These are phyloP conservation scores for Metschnikowia baotianmanensis DNA, from an alignment of 805 yeast species.

Conservation along the genomic window DNA sequence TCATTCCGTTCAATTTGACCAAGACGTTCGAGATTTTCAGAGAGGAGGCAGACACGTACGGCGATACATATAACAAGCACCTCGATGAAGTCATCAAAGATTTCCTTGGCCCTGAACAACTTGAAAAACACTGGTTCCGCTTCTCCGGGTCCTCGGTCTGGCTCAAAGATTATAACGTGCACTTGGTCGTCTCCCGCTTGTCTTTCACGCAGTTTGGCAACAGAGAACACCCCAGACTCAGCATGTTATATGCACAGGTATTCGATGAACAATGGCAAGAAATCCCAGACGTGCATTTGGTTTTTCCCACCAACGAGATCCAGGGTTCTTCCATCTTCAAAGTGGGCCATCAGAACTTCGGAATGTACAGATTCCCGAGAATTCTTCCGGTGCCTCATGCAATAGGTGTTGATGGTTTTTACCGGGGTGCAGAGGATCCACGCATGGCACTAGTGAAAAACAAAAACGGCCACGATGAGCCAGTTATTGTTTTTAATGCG, in stretches of 20 bases:
- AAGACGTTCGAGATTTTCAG: slow-evolving; percentile 4
- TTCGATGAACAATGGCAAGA: slow-evolving; percentile 24
- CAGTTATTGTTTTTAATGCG: slow-evolving; percentile 45
- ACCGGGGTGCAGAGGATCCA: slow-evolving; percentile 52
- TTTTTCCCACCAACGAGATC: slow-evolving; percentile 22
- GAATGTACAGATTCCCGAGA: slow-evolving; percentile 12
- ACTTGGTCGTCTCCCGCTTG: slow-evolving; percentile 22
- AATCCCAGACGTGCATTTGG: slow-evolving; percentile 21
- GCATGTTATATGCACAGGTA: slow-evolving; percentile 20
- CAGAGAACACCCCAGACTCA: slow-evolving; percentile 16
- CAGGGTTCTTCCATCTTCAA: slow-evolving; percentile 3
- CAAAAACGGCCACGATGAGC: slow-evolving; percentile 41
- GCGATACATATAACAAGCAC: slow-evolving; percentile 12
- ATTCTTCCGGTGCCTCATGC: slow-evolving; percentile 13
- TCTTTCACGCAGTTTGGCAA: slow-evolving; percentile 13
- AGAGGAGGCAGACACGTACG: slow-evolving; percentile 10
- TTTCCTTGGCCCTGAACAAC: slow-evolving; percentile 1
- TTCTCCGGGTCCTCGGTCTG: slow-evolving; percentile 24
- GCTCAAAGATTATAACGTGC: slow-evolving; percentile 22
- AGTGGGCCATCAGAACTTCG: slow-evolving; percentile 8
- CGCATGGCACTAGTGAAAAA: slow-evolving; percentile 36
- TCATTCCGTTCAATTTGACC: slow-evolving; percentile 7
- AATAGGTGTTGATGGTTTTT: slow-evolving; percentile 12
- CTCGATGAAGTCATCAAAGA: slow-evolving; percentile 5
- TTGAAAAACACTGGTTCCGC: slow-evolving; percentile 18